Evolutionary conservation across 1,284 basidiomycete genomes (phyloP).

Genomic region (Ceratobasidium sp.): DNA sequence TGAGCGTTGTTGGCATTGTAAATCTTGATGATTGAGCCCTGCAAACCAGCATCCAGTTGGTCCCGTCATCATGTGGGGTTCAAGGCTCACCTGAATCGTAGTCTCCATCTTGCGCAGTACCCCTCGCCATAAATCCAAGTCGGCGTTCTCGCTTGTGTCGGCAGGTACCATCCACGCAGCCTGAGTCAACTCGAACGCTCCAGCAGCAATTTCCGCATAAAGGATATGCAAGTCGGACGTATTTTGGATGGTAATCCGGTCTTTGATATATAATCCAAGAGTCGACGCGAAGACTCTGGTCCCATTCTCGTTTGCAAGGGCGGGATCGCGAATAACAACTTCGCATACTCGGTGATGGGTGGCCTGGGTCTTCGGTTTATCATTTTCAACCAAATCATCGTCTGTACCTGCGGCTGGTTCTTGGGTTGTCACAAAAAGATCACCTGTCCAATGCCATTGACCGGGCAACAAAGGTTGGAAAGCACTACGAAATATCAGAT

Average conservation of each 20-base stretch:
- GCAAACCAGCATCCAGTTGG: background rate
- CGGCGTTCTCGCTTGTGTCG: background rate
- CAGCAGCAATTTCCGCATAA: conserved; percentile 23
- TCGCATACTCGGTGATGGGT: conserved; percentile 14
- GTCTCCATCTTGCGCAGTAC: conserved; percentile 29
- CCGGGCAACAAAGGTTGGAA: conserved; percentile 7
- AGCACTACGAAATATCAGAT: background rate
- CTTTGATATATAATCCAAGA: conserved; percentile 14
- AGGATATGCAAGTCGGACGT: conserved; percentile 22
- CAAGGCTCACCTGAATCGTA: conserved; percentile 2
- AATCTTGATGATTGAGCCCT: conserved; percentile 26
- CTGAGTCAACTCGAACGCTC: conserved; percentile 24
- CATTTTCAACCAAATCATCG: background rate
- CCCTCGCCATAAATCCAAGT: conserved; percentile 29
- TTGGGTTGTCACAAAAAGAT: conserved; percentile 16
- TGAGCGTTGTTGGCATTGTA: conserved; percentile 10
- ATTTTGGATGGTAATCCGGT: conserved; percentile 2
- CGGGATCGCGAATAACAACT: conserved; percentile 29
- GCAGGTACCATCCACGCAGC: conserved; percentile 30
- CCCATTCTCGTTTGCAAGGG: background rate
- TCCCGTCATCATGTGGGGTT: background rate
- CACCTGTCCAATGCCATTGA: conserved; percentile 33
- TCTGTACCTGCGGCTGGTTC: background rate
- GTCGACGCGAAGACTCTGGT: conserved; percentile 13
- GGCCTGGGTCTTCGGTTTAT: background rate